phyloP scores from a whole-genome alignment of 495 filamentous ascomycete species.

The Aspergillus olivimuriae region DNA sequence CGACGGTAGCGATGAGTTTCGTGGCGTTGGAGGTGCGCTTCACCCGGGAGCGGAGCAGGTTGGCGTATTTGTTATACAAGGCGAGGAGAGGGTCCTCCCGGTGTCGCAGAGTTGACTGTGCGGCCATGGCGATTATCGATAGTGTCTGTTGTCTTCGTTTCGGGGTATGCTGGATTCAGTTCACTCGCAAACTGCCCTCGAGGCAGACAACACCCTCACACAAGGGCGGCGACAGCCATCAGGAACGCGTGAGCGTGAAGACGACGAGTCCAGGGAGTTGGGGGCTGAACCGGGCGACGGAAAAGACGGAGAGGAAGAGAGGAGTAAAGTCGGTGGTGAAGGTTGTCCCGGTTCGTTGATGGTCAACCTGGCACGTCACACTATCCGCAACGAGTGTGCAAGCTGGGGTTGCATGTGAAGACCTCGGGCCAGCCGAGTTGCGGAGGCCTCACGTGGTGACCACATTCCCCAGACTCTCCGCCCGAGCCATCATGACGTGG shows the following conservation, averaged over 20 bases:
- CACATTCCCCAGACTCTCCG: conserved; percentile 10
- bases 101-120: conserved; percentile 74
- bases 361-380: not conserved
- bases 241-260: conserved; percentile 7
- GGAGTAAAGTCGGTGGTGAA: not conserved
- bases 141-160: not conserved
- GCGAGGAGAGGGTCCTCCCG: conserved; percentile 62
- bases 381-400: conserved; percentile 7
- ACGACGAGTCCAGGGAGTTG: not conserved
- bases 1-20: conserved; percentile 66
- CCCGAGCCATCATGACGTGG: not conserved
- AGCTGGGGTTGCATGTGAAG: conserved; percentile 22
- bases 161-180: not conserved
- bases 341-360: not conserved
- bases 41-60: conserved; percentile 53
- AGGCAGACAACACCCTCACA: conserved; percentile 14
- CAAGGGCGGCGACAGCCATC: conserved; percentile 15
- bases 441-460: conserved; percentile 15
- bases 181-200: conserved; percentile 6
- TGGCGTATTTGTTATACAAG: conserved; percentile 60
- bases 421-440: conserved; percentile 20
- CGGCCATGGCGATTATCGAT: conserved; percentile 55
- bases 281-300: not conserved
- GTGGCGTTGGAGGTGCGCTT: conserved; percentile 58
- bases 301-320: not conserved